A percentile compares a stretch with the other conserved stretches of the same genome.
phyloP scores from a whole-genome alignment of 2,329 filamentous ascomycete species.

The Fusarium coffeatum region DNA sequence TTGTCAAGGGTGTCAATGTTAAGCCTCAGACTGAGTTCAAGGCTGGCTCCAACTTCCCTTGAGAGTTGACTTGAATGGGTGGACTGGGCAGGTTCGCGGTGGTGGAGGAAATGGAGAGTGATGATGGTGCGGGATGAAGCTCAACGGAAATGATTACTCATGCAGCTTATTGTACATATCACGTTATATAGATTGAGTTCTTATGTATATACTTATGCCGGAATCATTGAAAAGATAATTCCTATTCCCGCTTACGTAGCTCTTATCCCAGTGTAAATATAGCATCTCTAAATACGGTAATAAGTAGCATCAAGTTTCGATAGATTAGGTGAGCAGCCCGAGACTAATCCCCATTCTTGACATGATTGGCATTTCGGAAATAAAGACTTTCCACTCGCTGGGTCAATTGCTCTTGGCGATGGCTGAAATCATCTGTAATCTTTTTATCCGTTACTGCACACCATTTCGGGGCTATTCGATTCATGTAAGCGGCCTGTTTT shows the following conservation, averaged over 20 bases:
- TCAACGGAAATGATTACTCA: neutral
- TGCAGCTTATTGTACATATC: neutral
- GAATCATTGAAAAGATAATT: neutral
- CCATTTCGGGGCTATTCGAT: neutral
- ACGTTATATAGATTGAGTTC: neutral
- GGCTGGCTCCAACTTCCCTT: slow-evolving; percentile 50
- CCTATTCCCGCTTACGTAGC: neutral
- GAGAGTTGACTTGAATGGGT: too few relatives aligned
- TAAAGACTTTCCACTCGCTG: neutral
- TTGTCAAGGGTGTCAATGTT: slow-evolving; percentile 63
- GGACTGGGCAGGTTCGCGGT: neutral
- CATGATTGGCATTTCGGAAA: neutral
- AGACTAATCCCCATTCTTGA: neutral
- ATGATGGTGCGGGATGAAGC: neutral
- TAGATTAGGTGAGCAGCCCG: slow-evolving; percentile 1
- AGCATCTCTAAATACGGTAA: neutral
- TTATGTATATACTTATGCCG: neutral
- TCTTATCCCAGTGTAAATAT: rapidly evolving
- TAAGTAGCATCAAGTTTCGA: neutral
- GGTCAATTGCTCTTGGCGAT: neutral
- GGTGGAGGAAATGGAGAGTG: neutral
- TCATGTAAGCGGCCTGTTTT: neutral
- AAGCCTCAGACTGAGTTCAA: slow-evolving; percentile 46
- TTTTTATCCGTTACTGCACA: neutral
- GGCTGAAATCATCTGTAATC: neutral